phyloP scores from a whole-genome alignment of 2,329 filamentous ascomycete genomes.

The Talaromyces rugulosus region DNA sequence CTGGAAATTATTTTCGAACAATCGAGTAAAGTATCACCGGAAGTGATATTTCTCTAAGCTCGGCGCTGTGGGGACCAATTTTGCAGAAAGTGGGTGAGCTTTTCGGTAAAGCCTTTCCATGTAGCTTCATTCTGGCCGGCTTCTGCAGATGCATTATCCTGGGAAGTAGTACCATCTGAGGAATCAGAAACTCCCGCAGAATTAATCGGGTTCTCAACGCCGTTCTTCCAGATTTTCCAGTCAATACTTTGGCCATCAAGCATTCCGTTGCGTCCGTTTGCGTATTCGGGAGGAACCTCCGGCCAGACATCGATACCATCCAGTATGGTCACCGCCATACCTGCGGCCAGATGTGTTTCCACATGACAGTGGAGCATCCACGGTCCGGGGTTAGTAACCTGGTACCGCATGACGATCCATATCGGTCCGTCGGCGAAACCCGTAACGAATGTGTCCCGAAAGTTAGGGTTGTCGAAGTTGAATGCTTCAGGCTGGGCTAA shows the following conservation, averaged over 20 bases:
- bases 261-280: slow-evolving; percentile 8
- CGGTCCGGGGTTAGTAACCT: slow-evolving; percentile 43
- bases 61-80: background rate
- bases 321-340: slow-evolving; percentile 46
- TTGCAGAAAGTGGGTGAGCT: background rate
- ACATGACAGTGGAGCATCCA: slow-evolving; percentile 51
- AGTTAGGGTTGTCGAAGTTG: slow-evolving; percentile 41
- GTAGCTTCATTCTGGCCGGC: background rate
- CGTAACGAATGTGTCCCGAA: slow-evolving; percentile 40
- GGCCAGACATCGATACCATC: slow-evolving; percentile 49
- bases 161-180: background rate
- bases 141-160: background rate
- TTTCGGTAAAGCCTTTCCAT: background rate
- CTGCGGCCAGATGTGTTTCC: slow-evolving; percentile 44
- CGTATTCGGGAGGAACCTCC: slow-evolving; percentile 18
- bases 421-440: slow-evolving; percentile 20
- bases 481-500: slow-evolving; percentile 38
- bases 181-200: background rate
- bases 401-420: slow-evolving; percentile 46
- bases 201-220: background rate
- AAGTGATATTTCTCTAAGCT: background rate
- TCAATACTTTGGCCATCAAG: background rate
- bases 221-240: background rate
- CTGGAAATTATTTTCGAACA: no score
- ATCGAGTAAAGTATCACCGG: background rate